These are phyloP conservation scores for Biscogniauxia mediterranea DNA, from an alignment of 2,329 filamentous ascomycete genomes.

Conservation along the genomic window DNA sequence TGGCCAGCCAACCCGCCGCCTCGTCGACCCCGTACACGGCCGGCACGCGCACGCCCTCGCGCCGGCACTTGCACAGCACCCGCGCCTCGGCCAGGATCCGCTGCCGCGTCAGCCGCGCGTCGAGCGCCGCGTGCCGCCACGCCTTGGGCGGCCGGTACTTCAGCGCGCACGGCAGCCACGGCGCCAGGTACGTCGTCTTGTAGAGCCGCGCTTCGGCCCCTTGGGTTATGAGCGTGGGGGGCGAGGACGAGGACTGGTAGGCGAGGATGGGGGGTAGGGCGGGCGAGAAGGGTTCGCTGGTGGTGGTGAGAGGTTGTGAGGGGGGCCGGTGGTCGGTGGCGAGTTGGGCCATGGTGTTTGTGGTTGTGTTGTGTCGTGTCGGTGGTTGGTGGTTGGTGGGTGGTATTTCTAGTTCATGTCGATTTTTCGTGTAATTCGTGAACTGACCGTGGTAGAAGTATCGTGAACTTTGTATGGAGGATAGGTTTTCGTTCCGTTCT, in stretches of 20 bases:
- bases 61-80: slow-evolving; percentile 74
- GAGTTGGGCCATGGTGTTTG: neutral
- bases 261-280: slow-evolving; percentile 65
- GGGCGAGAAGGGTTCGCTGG: slow-evolving; percentile 55
- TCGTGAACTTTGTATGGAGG: too few relatives aligned
- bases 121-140: slow-evolving; percentile 87
- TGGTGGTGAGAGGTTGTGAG: neutral
- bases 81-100: slow-evolving; percentile 87
- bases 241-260: slow-evolving; percentile 55
- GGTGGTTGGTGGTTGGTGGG: too few relatives aligned
- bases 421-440: too few relatives aligned
- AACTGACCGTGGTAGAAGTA: too few relatives aligned
- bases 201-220: slow-evolving; percentile 96
- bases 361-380: neutral
- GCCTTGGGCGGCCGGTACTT: slow-evolving; percentile 91
- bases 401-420: too few relatives aligned
- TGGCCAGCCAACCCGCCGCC: slow-evolving; percentile 68
- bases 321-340: slow-evolving; percentile 3
- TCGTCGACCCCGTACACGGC: slow-evolving; percentile 71
- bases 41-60: slow-evolving; percentile 79
- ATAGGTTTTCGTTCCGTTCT: too few relatives aligned
- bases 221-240: slow-evolving; percentile 76
- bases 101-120: slow-evolving; percentile 80
- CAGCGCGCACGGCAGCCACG: slow-evolving; percentile 69
- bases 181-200: slow-evolving; percentile 74